Percentiles rank a stretch among this genome's conserved stretches.
Evolutionary conservation across 2,329 filamentous ascomycete genomes (phyloP).

Genomic region (Tolypocladium tropicale): DNA sequence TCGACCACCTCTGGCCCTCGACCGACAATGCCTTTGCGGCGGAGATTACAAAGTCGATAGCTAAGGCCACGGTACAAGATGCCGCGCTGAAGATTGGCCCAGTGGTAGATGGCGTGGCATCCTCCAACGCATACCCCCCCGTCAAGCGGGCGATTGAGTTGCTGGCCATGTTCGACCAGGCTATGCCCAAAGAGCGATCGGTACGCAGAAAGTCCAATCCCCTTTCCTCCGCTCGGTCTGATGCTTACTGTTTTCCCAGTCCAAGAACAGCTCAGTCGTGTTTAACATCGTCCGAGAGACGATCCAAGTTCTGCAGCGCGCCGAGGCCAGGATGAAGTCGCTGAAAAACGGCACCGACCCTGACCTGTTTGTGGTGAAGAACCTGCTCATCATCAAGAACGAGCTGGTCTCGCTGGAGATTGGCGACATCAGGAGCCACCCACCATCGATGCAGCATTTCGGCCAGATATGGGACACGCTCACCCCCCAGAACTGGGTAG

Average conservation of each 20-base stretch:
- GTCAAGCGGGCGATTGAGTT: conserved; percentile 49
- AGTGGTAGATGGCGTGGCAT: conserved; percentile 35
- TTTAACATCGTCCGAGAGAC: conserved; percentile 80
- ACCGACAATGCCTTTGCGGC: conserved; percentile 43
- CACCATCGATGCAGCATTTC: conserved; percentile 46
- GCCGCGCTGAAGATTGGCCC: conserved; percentile 41
- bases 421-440: conserved; percentile 49
- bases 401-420: conserved; percentile 95
- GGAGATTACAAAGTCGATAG: conserved; percentile 44
- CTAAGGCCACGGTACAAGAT: conserved; percentile 34
- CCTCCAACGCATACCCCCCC: conserved; percentile 47
- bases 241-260: conserved; percentile 11
- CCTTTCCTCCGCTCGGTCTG: background rate
- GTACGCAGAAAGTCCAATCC: conserved; percentile 29
- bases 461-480: conserved; percentile 55
- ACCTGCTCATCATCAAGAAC: conserved; percentile 89
- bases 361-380: conserved; percentile 88
- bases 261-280: conserved; percentile 42
- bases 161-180: conserved; percentile 51
- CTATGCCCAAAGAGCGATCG: conserved; percentile 53
- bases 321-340: conserved; percentile 59
- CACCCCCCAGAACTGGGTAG: conserved; percentile 45
- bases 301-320: conserved; percentile 70
- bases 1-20: conserved; percentile 48
- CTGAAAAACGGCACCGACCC: conserved; percentile 55